Conservation (phyloP, 2,329 filamentous ascomycete genomes). For the Anisogramma anomala region DNA sequence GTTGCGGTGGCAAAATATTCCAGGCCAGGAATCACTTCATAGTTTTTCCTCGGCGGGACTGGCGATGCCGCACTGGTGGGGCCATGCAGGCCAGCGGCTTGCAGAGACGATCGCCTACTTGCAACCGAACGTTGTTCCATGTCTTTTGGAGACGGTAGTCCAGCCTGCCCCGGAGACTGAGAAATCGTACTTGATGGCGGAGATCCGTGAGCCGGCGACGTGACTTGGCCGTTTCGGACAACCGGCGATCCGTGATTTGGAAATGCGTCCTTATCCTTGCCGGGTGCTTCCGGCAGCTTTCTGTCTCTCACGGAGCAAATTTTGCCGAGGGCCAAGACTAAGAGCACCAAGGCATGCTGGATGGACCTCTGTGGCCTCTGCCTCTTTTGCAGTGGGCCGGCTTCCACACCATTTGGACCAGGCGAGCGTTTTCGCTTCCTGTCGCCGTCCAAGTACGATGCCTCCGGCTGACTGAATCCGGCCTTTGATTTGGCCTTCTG, state of each 20-base stretch:
- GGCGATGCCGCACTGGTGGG: constrained; percentile 19
- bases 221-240: constrained; percentile 38
- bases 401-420: constrained; percentile 24
- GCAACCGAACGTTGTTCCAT: constrained; percentile 33
- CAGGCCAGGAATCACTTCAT: constrained; percentile 78
- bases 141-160: constrained; percentile 41
- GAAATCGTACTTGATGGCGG: constrained; percentile 36
- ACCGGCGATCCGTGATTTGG: constrained; percentile 27
- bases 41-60: constrained; percentile 40
- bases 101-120: constrained; percentile 41
- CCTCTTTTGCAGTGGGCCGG: constrained; percentile 26
- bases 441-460: constrained; percentile 19
- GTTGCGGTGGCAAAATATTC: constrained; percentile 81
- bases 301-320: constrained; percentile 50
- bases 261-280: constrained; percentile 23
- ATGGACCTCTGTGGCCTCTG: constrained; percentile 54
- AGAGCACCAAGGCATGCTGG: constrained; percentile 67
- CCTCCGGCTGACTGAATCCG: constrained; percentile 12
- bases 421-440: constrained; percentile 48
- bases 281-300: constrained; percentile 45
- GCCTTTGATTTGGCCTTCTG: constrained; percentile 18
- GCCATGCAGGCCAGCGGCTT: constrained; percentile 19
- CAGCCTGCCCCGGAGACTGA: constrained; percentile 30
- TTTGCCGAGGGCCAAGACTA: constrained; percentile 77
- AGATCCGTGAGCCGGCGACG: constrained; percentile 44